Percentiles rank a stretch among this genome's conserved stretches.
These are phyloP conservation scores for Macrolepiota dolichaula DNA, from an alignment of 768 basidiomycete genomes.

Conservation along the genomic window DNA sequence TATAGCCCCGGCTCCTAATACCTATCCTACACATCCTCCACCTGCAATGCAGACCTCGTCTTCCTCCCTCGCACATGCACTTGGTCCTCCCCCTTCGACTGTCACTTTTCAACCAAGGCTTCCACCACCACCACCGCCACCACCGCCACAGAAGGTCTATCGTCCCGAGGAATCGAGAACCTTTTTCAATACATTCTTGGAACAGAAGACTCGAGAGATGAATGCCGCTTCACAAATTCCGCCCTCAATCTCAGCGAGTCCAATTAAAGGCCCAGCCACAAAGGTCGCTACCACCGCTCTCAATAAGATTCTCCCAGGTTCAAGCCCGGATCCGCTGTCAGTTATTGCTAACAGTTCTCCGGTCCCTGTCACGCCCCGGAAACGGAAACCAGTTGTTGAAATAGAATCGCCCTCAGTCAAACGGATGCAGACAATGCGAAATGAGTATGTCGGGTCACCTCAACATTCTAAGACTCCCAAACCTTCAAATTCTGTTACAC, in stretches of 20 bases:
- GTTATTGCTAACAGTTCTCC: constrained; percentile 28
- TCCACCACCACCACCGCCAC: constrained; percentile 13
- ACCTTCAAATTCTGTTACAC: constrained; percentile 23
- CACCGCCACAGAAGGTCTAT: constrained; percentile 29
- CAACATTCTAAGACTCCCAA: constrained; percentile 17
- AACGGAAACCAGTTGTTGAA: constrained; percentile 62
- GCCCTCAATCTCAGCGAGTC: constrained; percentile 21
- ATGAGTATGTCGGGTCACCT: constrained; percentile 10
- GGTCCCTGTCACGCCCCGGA: constrained; percentile 53
- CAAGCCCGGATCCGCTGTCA: constrained; percentile 59
- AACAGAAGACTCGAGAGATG: constrained; percentile 49
- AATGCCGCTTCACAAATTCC: constrained; percentile 17
- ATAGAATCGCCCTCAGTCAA: constrained; percentile 64
- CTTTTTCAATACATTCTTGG: constrained; percentile 69
- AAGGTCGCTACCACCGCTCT: constrained; percentile 11
- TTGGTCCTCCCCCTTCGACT: constrained; percentile 34
- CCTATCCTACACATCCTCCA: constrained; percentile 73
- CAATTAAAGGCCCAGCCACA: constrained; percentile 10
- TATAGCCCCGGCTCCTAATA: constrained; percentile 46
- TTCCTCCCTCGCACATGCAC: constrained; percentile 73
- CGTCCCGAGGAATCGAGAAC: constrained; percentile 54
- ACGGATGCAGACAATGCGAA: constrained; percentile 37
- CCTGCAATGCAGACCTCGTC: constrained; percentile 62
- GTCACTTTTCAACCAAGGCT: constrained; percentile 13
- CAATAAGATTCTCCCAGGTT: constrained; percentile 22